phyloP scores from a whole-genome alignment of 2,329 filamentous ascomycete species.

The Neofusicoccum ribis region DNA sequence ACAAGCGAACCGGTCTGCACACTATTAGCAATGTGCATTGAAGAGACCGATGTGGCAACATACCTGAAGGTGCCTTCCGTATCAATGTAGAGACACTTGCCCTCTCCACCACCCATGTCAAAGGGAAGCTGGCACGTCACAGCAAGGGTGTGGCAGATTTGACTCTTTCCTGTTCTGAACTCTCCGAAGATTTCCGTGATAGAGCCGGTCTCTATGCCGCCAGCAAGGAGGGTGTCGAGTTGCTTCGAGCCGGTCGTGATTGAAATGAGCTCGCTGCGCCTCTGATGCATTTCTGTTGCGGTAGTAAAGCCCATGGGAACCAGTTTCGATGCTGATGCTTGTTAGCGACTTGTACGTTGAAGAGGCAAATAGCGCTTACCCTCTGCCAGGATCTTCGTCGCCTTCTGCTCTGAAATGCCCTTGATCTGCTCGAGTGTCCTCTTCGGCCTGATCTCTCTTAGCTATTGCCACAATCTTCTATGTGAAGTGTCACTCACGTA shows the following conservation, averaged over 20 bases:
- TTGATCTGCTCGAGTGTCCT: constrained; percentile 91
- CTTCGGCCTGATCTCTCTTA: constrained; percentile 54
- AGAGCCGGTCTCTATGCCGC: constrained; percentile 93
- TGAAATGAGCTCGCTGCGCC: constrained; percentile 93
- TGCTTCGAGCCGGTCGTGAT: constrained; percentile 98
- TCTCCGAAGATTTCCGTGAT: constrained; percentile 98
- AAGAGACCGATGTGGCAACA: not conserved
- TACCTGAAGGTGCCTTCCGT: constrained; percentile 88
- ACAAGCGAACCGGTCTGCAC: constrained; percentile 74
- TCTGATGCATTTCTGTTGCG: constrained; percentile 97
- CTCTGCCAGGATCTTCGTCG: constrained; percentile 84
- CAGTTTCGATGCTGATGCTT: constrained; percentile 75
- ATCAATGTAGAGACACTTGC: constrained; percentile 97
- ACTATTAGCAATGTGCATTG: not conserved
- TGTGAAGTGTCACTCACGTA: constrained; percentile 57
- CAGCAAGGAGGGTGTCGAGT: constrained; percentile 89
- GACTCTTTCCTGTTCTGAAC: constrained; percentile 96
- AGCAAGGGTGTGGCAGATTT: constrained; percentile 97
- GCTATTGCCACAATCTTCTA: constrained; percentile 13
- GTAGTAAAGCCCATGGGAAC: constrained; percentile 99
- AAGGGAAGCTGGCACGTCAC: constrained; percentile 97
- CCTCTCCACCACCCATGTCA: constrained; percentile 98
- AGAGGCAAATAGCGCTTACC: constrained; percentile 54
- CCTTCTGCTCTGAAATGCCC: constrained; percentile 96
- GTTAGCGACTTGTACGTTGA: constrained; percentile 10